Evolutionary conservation across 2,329 filamentous ascomycete genomes (phyloP), one percentile per base, ranked within the genome.

Genomic region (Bipolaris gigantea): DNA sequence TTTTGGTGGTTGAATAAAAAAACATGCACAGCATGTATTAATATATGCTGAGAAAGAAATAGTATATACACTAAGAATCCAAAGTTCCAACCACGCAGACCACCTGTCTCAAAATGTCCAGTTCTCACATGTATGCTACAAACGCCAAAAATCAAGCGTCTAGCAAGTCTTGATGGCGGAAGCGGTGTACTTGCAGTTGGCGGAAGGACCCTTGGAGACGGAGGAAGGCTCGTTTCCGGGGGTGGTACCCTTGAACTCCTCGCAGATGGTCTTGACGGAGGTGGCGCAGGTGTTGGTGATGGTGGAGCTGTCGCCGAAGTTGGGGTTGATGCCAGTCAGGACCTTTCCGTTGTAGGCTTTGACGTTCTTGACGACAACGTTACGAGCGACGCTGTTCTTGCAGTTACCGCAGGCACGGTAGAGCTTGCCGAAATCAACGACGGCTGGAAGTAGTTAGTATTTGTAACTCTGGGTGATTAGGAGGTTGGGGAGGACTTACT

Each of bases 321-420:
- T 83, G 53, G 73, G 73, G 73, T 81, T 82, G 69, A 82, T 81
- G 43, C 79, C 79, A 57, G 74, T 77, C 30, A 80, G 72, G 47
- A 73, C 65, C 54, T 80, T 80, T 51, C 73, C 69, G 43, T 70
- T 66, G 56, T 75, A 75, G 54, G 77, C 77, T 39, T 72, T 73
- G 55, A 79, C 70, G 62, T 76, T 76, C 64, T 77, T 70, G 51
- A 82, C 72, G 53, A 79, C 70, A 49, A 80, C 73, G 59, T 75
- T 71, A 53, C 79, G 75, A 33, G 73, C 68, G 51, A 75, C 70
- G 10, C 67, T 71, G 71, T 79, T 82, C 73, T 82, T 81, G 69
- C 72, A 74, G 69, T 74, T 74, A 39, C 79, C 79, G 65, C 79
- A 81, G 43, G 74, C 73, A 55, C 79, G 77, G 71, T 79, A 80